Percentiles rank a stretch among this genome's conserved stretches.
phyloP scores from a whole-genome alignment of 345 rosid species.

The Mallotus nudiflorus region DNA sequence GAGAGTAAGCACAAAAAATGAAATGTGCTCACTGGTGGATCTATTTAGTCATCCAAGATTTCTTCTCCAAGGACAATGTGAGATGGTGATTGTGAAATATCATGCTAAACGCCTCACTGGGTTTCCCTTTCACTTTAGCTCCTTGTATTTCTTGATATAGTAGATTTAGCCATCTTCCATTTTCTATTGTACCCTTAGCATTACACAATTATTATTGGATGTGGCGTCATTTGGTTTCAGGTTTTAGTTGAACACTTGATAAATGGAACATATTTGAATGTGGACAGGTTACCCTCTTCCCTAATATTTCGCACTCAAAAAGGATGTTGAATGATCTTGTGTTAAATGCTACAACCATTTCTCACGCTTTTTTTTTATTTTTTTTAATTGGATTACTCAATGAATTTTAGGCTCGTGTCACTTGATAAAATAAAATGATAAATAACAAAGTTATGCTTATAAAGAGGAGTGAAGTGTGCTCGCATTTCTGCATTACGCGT shows the following conservation, averaged over 20 bases:
- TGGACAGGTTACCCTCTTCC: background rate
- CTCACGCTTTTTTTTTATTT: too few relatives aligned
- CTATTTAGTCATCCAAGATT: background rate
- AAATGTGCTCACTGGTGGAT: background rate
- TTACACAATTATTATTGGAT: conserved; percentile 2
- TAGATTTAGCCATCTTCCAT: background rate
- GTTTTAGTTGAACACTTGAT: background rate
- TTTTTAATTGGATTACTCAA: too few relatives aligned
- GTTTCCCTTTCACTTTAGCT: background rate
- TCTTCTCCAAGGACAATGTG: background rate
- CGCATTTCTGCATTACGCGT: too few relatives aligned
- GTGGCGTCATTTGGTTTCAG: background rate
- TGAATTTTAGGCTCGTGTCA: too few relatives aligned
- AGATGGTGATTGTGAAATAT: background rate
- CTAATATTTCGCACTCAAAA: too few relatives aligned
- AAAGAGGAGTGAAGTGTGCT: too few relatives aligned
- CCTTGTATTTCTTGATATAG: background rate
- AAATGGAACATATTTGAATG: background rate
- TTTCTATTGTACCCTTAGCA: conserved; percentile 1
- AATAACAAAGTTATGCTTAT: too few relatives aligned
- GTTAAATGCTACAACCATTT: too few relatives aligned
- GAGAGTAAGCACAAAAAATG: conserved; percentile 60
- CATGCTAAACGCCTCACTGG: background rate
- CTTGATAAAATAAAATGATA: too few relatives aligned
- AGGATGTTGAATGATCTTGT: too few relatives aligned